A percentile compares a stretch with the other conserved stretches of the same genome.
These are phyloP conservation scores for Pleodorina starrii DNA, from an alignment of 139 green algal genomes.

Conservation along the genomic window DNA sequence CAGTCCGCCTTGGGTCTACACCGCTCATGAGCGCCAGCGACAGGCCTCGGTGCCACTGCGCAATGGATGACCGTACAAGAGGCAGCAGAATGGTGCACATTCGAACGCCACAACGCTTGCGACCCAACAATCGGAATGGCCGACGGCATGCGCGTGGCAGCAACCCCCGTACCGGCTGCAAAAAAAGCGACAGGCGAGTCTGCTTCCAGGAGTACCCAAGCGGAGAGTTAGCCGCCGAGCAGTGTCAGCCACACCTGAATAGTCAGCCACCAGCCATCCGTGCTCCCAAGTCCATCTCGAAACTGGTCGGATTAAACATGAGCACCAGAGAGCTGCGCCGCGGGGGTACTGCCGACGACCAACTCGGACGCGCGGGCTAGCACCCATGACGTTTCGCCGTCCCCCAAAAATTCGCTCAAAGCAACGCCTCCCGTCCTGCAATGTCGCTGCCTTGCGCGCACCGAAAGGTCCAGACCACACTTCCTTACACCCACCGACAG, in stretches of 20 bases:
- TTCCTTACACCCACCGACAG: neutral
- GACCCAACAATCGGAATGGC: neutral
- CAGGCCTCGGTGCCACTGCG: neutral
- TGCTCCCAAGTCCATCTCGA: neutral
- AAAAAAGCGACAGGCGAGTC: constrained; percentile 2
- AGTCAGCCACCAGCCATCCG: neutral
- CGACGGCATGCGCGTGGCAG: neutral
- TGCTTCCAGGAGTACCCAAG: neutral
- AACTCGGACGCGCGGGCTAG: neutral
- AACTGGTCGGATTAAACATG: neutral
- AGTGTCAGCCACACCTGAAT: neutral
- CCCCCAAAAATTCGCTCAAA: constrained; percentile 9
- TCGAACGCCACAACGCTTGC: neutral
- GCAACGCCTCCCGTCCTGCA: constrained; percentile 10
- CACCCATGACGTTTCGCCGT: neutral
- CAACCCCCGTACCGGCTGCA: neutral
- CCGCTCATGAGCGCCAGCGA: neutral
- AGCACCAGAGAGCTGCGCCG: neutral
- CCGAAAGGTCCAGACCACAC: neutral
- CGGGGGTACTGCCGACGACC: neutral
- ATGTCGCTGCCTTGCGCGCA: constrained; percentile 7
- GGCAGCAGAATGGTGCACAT: constrained; percentile 28
- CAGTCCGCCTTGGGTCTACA: neutral
- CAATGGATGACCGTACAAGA: constrained; percentile 11
- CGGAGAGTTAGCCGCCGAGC: neutral